These are phyloP conservation scores for Solanum hybrid DNA, from an alignment of 305 asterid species.

Conservation along the genomic window DNA sequence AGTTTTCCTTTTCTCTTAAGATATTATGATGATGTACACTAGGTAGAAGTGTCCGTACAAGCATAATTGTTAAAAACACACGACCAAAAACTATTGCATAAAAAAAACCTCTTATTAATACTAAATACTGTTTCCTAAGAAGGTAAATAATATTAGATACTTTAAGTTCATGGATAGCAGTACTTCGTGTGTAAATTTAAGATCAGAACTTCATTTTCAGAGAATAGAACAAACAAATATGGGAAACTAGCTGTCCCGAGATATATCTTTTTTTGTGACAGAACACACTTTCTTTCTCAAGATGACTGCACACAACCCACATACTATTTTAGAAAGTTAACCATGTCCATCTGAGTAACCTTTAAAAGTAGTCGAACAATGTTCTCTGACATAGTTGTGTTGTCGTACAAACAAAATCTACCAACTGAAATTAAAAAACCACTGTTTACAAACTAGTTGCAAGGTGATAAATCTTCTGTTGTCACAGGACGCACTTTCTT, in stretches of 20 bases:
- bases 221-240: background rate
- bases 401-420: background rate
- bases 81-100: background rate
- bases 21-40: background rate
- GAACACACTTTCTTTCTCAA: background rate
- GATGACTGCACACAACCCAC: background rate
- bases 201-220: background rate
- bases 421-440: background rate
- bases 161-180: background rate
- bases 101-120: background rate
- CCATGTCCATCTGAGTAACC: background rate
- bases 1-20: background rate
- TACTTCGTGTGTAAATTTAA: background rate
- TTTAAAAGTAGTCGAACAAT: background rate
- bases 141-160: background rate
- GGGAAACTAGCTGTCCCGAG: background rate
- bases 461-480: background rate
- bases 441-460: background rate
- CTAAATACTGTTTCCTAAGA: background rate
- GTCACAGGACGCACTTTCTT: background rate
- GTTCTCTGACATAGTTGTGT: background rate
- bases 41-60: background rate
- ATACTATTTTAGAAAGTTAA: background rate
- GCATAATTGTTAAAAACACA: background rate
- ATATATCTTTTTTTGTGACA: background rate